Base-by-base conservation (phyloP, 768 basidiomycete genomes). In the Tulasnella sp. region DNA sequence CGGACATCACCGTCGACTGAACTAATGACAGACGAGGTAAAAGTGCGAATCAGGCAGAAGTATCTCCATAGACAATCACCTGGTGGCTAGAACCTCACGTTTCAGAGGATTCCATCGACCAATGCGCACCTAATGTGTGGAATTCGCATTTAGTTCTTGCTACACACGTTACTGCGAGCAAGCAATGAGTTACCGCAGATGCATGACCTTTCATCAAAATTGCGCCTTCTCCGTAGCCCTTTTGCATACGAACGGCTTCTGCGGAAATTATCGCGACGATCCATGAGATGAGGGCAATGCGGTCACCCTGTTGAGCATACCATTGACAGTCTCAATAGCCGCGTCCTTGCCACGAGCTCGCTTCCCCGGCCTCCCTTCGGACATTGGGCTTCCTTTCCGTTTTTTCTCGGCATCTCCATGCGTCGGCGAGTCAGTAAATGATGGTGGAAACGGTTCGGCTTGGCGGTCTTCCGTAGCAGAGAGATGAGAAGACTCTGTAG, bases 1-100 rank as follows among this genome's bases (percentile, higher is more conserved):
- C 91, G 88, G 15, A 93, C 87, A n/a, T 89, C 84, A 67, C 90
- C 89, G 82, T 94, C 92, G 81, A 90, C 92, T 52, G 93, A 93
- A 74, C 92, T 91, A 76, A 19, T 2, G 77, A 25, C 52, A 71
- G 54, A 72, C 77, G 72, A 79, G 29, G 29, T 36, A 36, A 31
- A 12, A 39, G 31, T 42, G 25, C 45, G 36, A 38, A 8, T 19
- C 31, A 34, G 68, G 8, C n/a, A 9, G 25, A 40, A n/a, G 14
- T 58, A 49, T 38, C 14, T 38, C 37, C 64, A 11, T 64, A 74
- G 70, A 12, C 31, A 80, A 88, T 77, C 82, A 93, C 92, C 93
- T 93, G 38, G 92, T 89, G 31, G 91, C 91, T 22, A 94, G 83
- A 22, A 89, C 80, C 45, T 87, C 85, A 38, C 84, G 84, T 39